Percentiles rank a stretch among this genome's conserved stretches.
Conservation (phyloP, 257 asterid genomes). For the Vinca minor region DNA sequence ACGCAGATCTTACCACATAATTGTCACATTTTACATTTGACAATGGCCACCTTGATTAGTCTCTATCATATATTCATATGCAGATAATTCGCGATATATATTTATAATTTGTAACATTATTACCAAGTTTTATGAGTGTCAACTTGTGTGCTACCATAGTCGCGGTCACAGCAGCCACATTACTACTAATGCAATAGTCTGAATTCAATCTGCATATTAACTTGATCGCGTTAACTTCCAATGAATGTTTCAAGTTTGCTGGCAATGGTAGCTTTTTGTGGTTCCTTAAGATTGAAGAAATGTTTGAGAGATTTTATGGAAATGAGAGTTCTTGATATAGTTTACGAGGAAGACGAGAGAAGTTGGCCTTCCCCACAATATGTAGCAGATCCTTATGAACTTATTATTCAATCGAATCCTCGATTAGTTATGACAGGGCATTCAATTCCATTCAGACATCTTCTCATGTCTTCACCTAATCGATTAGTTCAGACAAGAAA, state of each 20-base stretch:
- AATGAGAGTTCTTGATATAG: slow-evolving; percentile 4
- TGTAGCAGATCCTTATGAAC: not conserved
- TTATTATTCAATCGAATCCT: not conserved
- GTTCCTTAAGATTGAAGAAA: not conserved
- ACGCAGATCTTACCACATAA: slow-evolving; percentile 6
- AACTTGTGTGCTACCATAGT: not conserved
- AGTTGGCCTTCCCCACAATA: slow-evolving; percentile 1
- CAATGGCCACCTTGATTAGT: too few relatives aligned
- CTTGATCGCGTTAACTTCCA: not conserved
- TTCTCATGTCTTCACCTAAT: slow-evolving; percentile 1
- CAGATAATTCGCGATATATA: too few relatives aligned
- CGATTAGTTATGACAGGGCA: not conserved
- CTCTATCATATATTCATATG: too few relatives aligned
- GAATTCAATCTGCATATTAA: not conserved
- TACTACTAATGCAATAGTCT: not conserved
- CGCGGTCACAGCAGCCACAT: not conserved
- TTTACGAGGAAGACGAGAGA: slow-evolving; percentile 4
- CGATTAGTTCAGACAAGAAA: not conserved
- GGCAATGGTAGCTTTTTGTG: slow-evolving; percentile 3
- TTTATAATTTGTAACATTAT: too few relatives aligned
- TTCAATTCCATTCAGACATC: slow-evolving; percentile 4
- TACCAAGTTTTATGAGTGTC: not conserved
- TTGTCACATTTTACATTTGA: too few relatives aligned
- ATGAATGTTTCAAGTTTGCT: not conserved
- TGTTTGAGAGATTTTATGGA: slow-evolving; percentile 5